Evolutionary conservation across 208 protist species (phyloP).

Genomic region (Acanthamoeba castellanii): DNA sequence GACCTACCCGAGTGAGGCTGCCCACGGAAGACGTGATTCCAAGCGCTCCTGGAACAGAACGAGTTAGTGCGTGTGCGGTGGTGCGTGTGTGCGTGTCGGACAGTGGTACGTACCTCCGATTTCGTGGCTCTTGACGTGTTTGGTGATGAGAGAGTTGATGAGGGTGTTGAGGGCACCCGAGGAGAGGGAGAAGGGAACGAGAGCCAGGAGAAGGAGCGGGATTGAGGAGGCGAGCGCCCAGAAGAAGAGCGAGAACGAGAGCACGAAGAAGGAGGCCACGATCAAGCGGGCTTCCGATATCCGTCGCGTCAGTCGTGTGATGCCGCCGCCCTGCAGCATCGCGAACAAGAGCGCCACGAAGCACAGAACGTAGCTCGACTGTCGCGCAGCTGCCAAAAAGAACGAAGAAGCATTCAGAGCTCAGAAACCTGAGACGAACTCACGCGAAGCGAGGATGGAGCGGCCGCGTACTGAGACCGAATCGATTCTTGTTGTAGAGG

Average conservation of each 20-base stretch:
- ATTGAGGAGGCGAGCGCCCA: neutral
- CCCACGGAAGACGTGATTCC: conserved; percentile 19
- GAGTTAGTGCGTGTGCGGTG: neutral
- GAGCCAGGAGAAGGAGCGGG: conserved; percentile 1
- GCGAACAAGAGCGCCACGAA: conserved; percentile 37
- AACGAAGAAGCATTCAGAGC: neutral
- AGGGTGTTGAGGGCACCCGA: conserved; percentile 32
- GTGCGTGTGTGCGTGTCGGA: neutral
- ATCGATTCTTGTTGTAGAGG: conserved; percentile 55
- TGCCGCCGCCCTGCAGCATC: conserved; percentile 38
- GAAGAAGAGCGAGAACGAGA: neutral
- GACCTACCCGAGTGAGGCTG: conserved; percentile 41
- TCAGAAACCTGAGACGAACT: neutral
- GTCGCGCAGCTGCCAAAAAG: neutral
- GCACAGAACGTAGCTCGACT: conserved; percentile 53
- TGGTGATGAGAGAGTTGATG: conserved; percentile 61
- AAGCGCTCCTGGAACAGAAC: neutral
- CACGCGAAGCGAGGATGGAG: neutral
- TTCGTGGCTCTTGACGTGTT: conserved; percentile 3
- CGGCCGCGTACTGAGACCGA: neutral
- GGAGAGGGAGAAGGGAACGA: conserved; percentile 24
- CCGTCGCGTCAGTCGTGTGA: neutral
- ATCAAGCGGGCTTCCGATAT: neutral
- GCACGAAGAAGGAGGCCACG: conserved; percentile 5
- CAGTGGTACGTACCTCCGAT: neutral